Conservation (phyloP, 1,284 basidiomycete genomes). For the Fomes fomentarius region DNA sequence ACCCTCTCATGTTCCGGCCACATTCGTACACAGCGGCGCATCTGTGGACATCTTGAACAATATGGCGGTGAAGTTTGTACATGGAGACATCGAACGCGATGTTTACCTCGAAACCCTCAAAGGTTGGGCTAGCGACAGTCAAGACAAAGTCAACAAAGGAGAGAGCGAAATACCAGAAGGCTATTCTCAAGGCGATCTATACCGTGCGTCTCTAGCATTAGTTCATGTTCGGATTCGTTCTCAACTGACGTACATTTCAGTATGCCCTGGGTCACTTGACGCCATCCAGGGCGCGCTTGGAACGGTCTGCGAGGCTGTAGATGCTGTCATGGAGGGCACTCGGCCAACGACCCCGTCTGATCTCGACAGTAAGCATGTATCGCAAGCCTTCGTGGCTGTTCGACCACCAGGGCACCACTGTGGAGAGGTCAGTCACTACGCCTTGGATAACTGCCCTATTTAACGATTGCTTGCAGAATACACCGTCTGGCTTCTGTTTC, state of each 20-base stretch:
- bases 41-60: slow-evolving; percentile 58
- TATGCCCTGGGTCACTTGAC: slow-evolving; percentile 69
- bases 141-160: slow-evolving; percentile 63
- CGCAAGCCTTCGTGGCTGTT: slow-evolving; percentile 78
- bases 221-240: neutral
- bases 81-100: slow-evolving; percentile 70
- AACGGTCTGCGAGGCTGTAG: slow-evolving; percentile 86
- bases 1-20: slow-evolving; percentile 33
- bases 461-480: slow-evolving; percentile 42
- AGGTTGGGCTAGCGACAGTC: slow-evolving; percentile 66
- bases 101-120: slow-evolving; percentile 68
- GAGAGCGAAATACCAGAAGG: slow-evolving; percentile 81
- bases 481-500: slow-evolving; percentile 91
- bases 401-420: slow-evolving; percentile 93
- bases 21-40: slow-evolving; percentile 56
- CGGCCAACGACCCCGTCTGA: slow-evolving; percentile 14
- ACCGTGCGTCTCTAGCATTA: slow-evolving; percentile 58
- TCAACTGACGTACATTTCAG: slow-evolving; percentile 38
- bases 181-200: slow-evolving; percentile 81
- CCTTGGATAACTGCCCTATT: neutral
- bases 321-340: slow-evolving; percentile 49
- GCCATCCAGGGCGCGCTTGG: slow-evolving; percentile 80
- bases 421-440: slow-evolving; percentile 51
- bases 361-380: neutral
- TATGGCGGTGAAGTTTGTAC: slow-evolving; percentile 72